phyloP scores from a whole-genome alignment of 2,329 filamentous ascomycete species.

The Torrubiella hemipterigena region DNA sequence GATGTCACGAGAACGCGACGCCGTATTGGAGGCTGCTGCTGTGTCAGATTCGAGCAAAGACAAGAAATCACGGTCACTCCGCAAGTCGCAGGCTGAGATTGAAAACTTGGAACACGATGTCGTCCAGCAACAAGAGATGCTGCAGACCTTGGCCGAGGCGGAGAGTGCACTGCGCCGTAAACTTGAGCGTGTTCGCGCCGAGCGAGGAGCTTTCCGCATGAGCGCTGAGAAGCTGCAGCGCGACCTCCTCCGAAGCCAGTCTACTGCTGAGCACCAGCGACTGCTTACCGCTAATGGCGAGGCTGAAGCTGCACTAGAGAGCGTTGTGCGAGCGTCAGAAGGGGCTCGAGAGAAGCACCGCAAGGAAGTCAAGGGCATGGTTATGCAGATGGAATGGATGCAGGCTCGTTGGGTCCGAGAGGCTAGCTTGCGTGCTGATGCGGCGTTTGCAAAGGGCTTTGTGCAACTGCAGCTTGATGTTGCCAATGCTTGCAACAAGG shows the following conservation, averaged over 20 bases:
- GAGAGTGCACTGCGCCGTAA: constrained; percentile 52
- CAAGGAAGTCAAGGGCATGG: constrained; percentile 69
- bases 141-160: constrained; percentile 43
- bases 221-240: constrained; percentile 42
- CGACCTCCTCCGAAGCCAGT: constrained; percentile 35
- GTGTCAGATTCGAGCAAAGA: constrained; percentile 22
- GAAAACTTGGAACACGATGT: constrained; percentile 65
- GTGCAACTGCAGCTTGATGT: constrained; percentile 69
- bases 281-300: constrained; percentile 17
- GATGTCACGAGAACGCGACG: constrained; percentile 33
- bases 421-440: constrained; percentile 64
- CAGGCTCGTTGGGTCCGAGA: constrained; percentile 72
- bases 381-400: constrained; percentile 85
- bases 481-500: constrained; percentile 85
- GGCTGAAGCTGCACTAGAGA: constrained; percentile 40
- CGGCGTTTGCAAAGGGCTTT: constrained; percentile 79
- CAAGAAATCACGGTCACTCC: constrained; percentile 47
- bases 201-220: constrained; percentile 44
- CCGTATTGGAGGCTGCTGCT: constrained; percentile 13
- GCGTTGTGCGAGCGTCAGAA: constrained; percentile 44
- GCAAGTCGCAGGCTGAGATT: constrained; percentile 49
- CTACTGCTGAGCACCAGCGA: constrained; percentile 17
- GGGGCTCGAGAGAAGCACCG: constrained; percentile 57
- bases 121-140: constrained; percentile 53
- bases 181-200: constrained; percentile 56